A percentile compares a stretch with the other conserved stretches of the same genome.
Evolutionary conservation across 2,329 filamentous ascomycete species (phyloP).

Genomic region (Didymella exigua): DNA sequence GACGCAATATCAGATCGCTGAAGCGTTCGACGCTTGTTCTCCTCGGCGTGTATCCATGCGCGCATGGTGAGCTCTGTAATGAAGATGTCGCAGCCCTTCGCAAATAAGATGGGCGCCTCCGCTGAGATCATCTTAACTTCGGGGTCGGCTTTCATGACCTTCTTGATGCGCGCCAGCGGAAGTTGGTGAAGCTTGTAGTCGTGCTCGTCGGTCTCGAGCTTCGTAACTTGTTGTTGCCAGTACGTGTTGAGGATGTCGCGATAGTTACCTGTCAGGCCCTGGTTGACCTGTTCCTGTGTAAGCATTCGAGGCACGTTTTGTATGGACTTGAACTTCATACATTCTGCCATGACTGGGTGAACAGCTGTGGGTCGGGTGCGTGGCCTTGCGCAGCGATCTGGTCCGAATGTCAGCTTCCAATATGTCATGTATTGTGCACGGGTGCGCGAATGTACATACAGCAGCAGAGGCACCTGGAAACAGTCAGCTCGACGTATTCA

Average conservation of each 20-base stretch:
- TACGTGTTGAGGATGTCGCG: conserved; percentile 98
- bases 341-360: conserved; percentile 94
- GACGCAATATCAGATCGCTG: conserved; percentile 97
- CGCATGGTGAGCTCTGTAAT: conserved; percentile 99
- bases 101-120: conserved; percentile 95
- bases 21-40: conserved; percentile 95
- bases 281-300: conserved; percentile 72
- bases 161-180: conserved; percentile 97
- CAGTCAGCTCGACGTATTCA: conserved; percentile 26
- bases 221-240: conserved; percentile 98
- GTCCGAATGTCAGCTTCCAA: conserved; percentile 45
- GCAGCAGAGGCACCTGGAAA: conserved; percentile 68
- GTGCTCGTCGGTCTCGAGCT: conserved; percentile 91
- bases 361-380: conserved; percentile 86
- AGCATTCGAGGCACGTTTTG: conserved; percentile 21
- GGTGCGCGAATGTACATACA: conserved; percentile 57
- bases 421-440: conserved; percentile 14
- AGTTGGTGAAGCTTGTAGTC: conserved; percentile 99
- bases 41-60: conserved; percentile 98
- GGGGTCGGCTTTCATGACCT: conserved; percentile 99
- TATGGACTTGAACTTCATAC: conserved; percentile 54
- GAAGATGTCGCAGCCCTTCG: conserved; percentile 98
- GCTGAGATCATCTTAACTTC: conserved; percentile 99
- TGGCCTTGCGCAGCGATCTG: conserved; percentile 87
- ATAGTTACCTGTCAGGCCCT: conserved; percentile 89